Base-by-base conservation (phyloP, 192 early-diverging fungal species). In the Umbelopsis vinacea region DNA sequence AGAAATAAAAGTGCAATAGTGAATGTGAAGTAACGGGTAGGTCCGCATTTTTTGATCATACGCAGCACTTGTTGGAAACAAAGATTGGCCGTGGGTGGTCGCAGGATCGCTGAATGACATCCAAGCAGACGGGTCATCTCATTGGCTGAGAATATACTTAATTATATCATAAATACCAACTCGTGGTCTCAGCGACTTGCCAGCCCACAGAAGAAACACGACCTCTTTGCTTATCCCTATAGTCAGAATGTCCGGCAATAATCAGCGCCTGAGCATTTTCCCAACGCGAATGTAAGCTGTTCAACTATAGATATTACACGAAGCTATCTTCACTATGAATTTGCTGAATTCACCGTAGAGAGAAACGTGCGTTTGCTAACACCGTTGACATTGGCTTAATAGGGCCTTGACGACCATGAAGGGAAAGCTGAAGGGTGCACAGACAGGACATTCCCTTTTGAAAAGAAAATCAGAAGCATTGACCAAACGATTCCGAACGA, bases 391-490 rank as follows among this genome's bases (percentile, higher is more conserved):
- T 29, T 17, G 12, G 68, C 26, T 75, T 1, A 54, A 12, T 57
- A 96, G 95, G 97, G 96, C 96, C 22, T 82, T 97, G 69, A 98
- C 97, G 53, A 89, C 89, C 66, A 96, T 97, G 90, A 99, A 99
- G 85, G 84, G 88, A 43, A 91, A 96, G 60, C 86, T 98, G 38
- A 98, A 98, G 84, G 98, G 98, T 12, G 98, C 98, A 21, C 93
- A 98, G 69, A 98, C 95, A 3, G 98, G 98, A 22, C 98, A 99
- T 81, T 96, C 93, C 6, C 90, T 99, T 57, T 84, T 99, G 52
- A 99, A 99, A 85, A 87, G 98, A 71, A 99, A 99, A 83, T 92
- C 92, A 72, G 98, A 99, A 79, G 98, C 98, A 0, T 83, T 99
- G 33, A 96, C 97, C 5, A 90, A 94, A 48, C 90, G 98, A 24